A percentile compares a stretch with the other conserved stretches of the same genome.
Evolutionary conservation across 805 yeast species (phyloP).

Genomic region (Candida peoriensis): DNA sequence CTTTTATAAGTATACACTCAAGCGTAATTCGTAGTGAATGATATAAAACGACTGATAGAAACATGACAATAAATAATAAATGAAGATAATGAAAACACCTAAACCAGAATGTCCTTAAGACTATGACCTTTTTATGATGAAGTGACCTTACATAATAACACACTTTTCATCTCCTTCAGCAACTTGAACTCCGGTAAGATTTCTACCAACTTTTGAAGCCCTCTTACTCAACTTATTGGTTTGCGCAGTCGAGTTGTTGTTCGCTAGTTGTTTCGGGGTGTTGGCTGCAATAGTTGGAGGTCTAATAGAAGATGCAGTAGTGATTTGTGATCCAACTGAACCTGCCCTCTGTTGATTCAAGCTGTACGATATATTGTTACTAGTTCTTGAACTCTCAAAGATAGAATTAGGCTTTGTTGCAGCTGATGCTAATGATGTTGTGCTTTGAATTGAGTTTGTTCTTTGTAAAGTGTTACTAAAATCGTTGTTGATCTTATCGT

Average conservation of each 20-base stretch:
- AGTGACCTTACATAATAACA: conserved; percentile 7
- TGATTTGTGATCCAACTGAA: conserved; percentile 1
- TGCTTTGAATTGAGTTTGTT: no score
- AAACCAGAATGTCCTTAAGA: no score
- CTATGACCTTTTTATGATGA: no score
- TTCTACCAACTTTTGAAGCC: neutral
- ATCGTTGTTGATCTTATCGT: conserved; percentile 24
- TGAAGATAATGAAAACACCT: no score
- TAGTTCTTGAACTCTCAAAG: conserved; percentile 2
- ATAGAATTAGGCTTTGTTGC: conserved; percentile 1
- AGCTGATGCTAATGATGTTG: no score
- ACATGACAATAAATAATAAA: no score
- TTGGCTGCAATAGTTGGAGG: neutral
- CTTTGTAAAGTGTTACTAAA: no score
- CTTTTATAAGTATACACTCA: no score
- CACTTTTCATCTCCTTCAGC: conserved; percentile 11
- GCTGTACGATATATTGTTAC: neutral
- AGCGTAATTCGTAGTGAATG: no score
- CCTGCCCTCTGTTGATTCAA: conserved; percentile 2
- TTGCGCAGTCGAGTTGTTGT: neutral
- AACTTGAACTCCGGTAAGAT: neutral
- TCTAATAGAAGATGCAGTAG: neutral
- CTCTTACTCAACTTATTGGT: conserved; percentile 1
- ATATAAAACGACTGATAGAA: no score
- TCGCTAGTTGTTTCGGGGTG: no score